Conservation (phyloP, 2,329 filamentous ascomycete genomes). For the Colletotrichum endophyticum region DNA sequence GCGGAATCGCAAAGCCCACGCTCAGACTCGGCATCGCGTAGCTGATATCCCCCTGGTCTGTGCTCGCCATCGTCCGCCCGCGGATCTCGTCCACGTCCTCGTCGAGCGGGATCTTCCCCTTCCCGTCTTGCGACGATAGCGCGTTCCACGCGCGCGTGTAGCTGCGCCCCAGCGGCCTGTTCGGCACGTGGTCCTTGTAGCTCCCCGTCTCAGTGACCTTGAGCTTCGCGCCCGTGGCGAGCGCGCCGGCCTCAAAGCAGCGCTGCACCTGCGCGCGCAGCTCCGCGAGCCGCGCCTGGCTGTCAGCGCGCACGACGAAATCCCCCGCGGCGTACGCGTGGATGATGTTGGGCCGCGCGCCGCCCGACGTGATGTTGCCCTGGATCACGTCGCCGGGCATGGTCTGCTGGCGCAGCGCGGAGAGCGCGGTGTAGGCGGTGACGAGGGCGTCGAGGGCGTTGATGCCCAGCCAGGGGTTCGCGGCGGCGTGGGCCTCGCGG, state of each 20-base stretch:
- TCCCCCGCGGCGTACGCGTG: slow-evolving; percentile 50
- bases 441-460: slow-evolving; percentile 65
- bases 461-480: slow-evolving; percentile 62
- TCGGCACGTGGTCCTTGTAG: slow-evolving; percentile 62
- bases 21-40: slow-evolving; percentile 62
- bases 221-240: slow-evolving; percentile 51
- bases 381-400: slow-evolving; percentile 55
- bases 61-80: slow-evolving; percentile 56
- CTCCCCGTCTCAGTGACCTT: slow-evolving; percentile 44
- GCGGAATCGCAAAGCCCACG: slow-evolving; percentile 54
- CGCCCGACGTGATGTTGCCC: slow-evolving; percentile 58
- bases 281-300: slow-evolving; percentile 36
- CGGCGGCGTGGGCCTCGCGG: slow-evolving; percentile 59
- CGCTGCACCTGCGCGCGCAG: slow-evolving; percentile 45
- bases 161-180: slow-evolving; percentile 49
- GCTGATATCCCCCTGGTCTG: slow-evolving; percentile 64
- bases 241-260: slow-evolving; percentile 44
- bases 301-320: slow-evolving; percentile 30
- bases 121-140: slow-evolving; percentile 26
- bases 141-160: slow-evolving; percentile 51
- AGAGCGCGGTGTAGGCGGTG: slow-evolving; percentile 51
- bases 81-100: slow-evolving; percentile 44
- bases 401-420: slow-evolving; percentile 60
- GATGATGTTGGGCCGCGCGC: slow-evolving; percentile 60
- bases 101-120: slow-evolving; percentile 33